phyloP scores from a whole-genome alignment of 257 asterid genomes.

The Vinca minor region DNA sequence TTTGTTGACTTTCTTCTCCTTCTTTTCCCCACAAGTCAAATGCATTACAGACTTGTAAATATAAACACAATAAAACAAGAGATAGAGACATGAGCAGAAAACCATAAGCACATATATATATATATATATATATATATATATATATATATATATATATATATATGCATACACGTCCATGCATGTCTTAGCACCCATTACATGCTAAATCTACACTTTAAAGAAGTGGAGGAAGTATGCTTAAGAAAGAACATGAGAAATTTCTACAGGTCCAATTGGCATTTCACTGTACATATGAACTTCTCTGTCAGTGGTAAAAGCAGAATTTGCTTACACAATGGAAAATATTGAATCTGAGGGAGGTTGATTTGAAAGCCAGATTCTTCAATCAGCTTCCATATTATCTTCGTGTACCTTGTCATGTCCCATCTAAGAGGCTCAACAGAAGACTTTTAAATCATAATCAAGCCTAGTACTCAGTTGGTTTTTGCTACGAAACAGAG shows the following conservation, averaged over 20 bases:
- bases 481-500: neutral
- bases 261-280: neutral
- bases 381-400: neutral
- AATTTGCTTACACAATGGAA: neutral
- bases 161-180: too few species aligned
- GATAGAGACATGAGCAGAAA: neutral
- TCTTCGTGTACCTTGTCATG: neutral
- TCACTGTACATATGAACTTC: neutral
- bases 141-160: neutral
- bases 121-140: neutral
- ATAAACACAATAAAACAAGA: neutral
- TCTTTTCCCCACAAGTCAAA: neutral
- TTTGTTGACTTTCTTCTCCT: neutral
- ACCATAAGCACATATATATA: neutral
- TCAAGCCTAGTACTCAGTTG: neutral
- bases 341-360: neutral
- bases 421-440: neutral
- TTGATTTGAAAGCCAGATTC: neutral
- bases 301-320: neutral
- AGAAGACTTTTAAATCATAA: neutral
- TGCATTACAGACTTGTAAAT: neutral
- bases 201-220: neutral
- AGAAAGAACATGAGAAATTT: neutral
- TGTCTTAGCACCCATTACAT: neutral
- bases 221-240: neutral